These are phyloP conservation scores for Thinopyrum elongatum DNA, from an alignment of 176 grass and related monocot species.

Conservation along the genomic window DNA sequence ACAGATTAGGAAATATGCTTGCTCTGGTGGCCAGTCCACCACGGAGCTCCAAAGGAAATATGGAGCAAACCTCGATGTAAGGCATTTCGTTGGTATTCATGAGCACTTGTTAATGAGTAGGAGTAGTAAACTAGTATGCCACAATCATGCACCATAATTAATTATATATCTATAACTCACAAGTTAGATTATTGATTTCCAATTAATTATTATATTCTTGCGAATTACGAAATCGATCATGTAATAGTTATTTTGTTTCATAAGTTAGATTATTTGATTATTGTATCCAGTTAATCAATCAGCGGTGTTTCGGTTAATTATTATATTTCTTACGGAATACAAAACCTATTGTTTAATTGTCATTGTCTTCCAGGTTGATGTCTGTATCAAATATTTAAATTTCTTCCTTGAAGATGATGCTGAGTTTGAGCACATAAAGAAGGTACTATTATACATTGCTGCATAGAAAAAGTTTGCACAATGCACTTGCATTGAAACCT, in stretches of 20 bases:
- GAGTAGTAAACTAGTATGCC: neutral
- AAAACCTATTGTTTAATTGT: neutral
- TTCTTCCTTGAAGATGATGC: conserved; percentile 97
- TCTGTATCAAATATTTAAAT: conserved; percentile 77
- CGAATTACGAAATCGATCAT: neutral
- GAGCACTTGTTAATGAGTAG: neutral
- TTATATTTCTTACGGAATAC: neutral
- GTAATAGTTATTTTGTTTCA: neutral
- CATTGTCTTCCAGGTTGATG: conserved; percentile 66
- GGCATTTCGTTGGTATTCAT: neutral
- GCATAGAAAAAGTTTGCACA: neutral
- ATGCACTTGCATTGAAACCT: neutral
- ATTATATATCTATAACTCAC: neutral
- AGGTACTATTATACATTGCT: conserved; percentile 42
- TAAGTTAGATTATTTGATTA: neutral
- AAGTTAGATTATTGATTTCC: neutral
- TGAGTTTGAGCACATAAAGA: conserved; percentile 61
- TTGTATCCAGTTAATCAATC: neutral
- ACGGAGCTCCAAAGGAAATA: conserved; percentile 74
- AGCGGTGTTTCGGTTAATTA: neutral
- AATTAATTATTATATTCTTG: neutral
- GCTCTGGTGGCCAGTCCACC: conserved; percentile 79
- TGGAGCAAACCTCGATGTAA: conserved; percentile 87
- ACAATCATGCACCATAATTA: neutral
- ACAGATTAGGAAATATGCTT: conserved; percentile 74